A percentile compares a stretch with the other conserved stretches of the same genome.
phyloP scores from a whole-genome alignment of 805 yeast species.

The Myxozyma sirexii region DNA sequence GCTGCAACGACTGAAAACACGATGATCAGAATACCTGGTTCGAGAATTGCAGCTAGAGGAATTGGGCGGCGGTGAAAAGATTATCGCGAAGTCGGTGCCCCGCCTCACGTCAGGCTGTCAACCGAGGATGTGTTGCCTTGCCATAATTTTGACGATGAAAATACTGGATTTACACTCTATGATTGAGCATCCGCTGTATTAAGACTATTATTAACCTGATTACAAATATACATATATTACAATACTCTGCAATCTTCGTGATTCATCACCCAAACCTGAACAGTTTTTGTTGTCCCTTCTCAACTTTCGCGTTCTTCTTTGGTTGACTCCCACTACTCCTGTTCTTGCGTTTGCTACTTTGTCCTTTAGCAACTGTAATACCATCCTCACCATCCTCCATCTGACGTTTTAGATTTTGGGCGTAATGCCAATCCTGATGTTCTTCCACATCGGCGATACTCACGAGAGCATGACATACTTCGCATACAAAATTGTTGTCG shows the following conservation, averaged over 20 bases:
- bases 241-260: background rate
- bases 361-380: background rate
- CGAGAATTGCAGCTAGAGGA: no score
- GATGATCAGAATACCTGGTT: no score
- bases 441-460: conserved; percentile 35
- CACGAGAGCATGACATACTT: conserved; percentile 38
- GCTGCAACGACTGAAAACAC: no score
- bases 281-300: conserved; percentile 24
- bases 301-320: conserved; percentile 11
- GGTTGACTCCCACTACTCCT: background rate
- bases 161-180: no score
- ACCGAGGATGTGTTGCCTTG: no score
- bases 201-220: no score
- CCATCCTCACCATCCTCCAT: conserved; percentile 14
- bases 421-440: conserved; percentile 49
- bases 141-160: no score
- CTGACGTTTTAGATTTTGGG: conserved; percentile 38
- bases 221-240: background rate
- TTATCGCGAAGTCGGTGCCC: no score
- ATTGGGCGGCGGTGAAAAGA: no score
- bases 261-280: background rate
- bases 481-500: conserved; percentile 35
- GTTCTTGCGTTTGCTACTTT: background rate
- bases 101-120: no score
- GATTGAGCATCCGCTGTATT: no score